phyloP scores from a whole-genome alignment of 1,139 yeast species.

The Hansenula lynferdii region DNA sequence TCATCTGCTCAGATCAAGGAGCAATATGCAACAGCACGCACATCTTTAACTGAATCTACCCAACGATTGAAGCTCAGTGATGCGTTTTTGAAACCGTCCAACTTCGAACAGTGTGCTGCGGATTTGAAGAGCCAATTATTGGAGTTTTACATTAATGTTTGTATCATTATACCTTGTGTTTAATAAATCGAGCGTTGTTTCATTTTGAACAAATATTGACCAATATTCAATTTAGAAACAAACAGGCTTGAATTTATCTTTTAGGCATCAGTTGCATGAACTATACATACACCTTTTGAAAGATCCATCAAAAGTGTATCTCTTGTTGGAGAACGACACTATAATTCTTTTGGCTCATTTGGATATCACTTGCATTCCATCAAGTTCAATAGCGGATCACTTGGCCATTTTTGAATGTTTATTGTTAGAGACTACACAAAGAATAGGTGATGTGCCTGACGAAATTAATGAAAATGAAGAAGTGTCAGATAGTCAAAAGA shows the following conservation, averaged over 20 bases:
- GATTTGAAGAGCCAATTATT: neutral
- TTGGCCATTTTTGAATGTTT: constrained; percentile 2
- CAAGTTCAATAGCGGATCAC: neutral
- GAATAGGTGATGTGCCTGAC: neutral
- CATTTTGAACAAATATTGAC: neutral
- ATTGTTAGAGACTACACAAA: neutral
- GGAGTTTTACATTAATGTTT: neutral
- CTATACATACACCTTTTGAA: neutral
- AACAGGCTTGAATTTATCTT: neutral
- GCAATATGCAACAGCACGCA: neutral
- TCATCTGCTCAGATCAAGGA: constrained; percentile 2
- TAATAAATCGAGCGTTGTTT: neutral
- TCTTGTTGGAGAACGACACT: neutral
- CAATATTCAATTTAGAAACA: neutral
- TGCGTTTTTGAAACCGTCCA: neutral
- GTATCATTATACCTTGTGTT: neutral
- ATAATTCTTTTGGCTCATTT: neutral
- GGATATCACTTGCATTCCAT: neutral
- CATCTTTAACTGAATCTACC: neutral
- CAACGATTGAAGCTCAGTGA: neutral
- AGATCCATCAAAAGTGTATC: neutral
- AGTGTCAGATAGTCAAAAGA: neutral
- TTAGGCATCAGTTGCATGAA: neutral
- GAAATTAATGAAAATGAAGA: neutral
- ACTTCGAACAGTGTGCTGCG: neutral